Evolutionary conservation across 75 land plant genomes (phyloP), one percentile per base, ranked within the genome.

Genomic region (Pseudotsuga menziesii): DNA sequence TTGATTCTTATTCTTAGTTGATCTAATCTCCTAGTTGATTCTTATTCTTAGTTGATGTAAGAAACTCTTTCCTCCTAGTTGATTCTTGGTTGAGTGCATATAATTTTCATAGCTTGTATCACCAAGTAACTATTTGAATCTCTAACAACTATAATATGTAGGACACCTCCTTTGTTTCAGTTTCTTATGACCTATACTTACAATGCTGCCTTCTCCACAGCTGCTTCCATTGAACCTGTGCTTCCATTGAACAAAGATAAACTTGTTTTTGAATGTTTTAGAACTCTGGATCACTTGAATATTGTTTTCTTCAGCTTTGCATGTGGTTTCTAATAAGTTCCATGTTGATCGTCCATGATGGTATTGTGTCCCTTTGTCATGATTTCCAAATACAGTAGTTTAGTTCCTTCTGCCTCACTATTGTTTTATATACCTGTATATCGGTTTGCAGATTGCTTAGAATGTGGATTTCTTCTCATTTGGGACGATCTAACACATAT

Each of bases 401-500:
- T n/a, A 11, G 13, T 19, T 69, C 20, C 19, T 35, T 69, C 44
- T 69, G 54, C 23, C 52, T 69, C 41, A 69, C 23, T 20, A 19
- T 14, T 16, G 17, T 13, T 32, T 55, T 4, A 12, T 15, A 26
- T 32, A 74, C 3, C 16, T 11, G 58, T 79, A 57, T 32, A 57
- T 62, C 67, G 20, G 14, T 78, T 60, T 39, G 75, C 84, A 97
- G 99, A 92, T 97, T 83, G 99, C 98, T 52, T 85, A 85, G 82
- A 87, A 89, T 57, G 98, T 92, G 25, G 98, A 97, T 58, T 97
- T 94, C 83, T 94, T 97, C 74, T 97, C 99, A 3, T 97, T 97
- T 76, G 99, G 99, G 74, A 97, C 98, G 99, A 97, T 73, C 84
- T 97, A 7, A 94, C 99, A 58, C 95, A 97, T 76, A 94, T 97